A percentile compares a stretch with the other conserved stretches of the same genome.
Evolutionary conservation across 1,284 basidiomycete species (phyloP).

Genomic region (Mycosarcoma maydis): DNA sequence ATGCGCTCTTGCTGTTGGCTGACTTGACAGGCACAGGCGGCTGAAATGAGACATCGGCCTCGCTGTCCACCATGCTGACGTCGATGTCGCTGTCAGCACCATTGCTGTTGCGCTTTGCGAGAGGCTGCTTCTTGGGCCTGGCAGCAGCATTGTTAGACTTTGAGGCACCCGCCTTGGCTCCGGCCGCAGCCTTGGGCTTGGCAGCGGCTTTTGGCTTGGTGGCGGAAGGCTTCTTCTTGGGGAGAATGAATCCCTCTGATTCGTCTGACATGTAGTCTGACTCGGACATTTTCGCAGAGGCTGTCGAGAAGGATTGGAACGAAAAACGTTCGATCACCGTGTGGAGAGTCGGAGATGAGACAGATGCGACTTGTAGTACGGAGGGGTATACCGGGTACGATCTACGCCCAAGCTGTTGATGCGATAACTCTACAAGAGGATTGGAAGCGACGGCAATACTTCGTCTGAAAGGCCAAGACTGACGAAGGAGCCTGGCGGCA

Average conservation of each 20-base stretch:
- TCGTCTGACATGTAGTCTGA: conserved; percentile 37
- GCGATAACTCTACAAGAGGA: neutral
- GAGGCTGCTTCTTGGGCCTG: conserved; percentile 75
- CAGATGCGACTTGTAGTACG: neutral
- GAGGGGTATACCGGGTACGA: conserved; percentile 13
- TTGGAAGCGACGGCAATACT: neutral
- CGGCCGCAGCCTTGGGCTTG: conserved; percentile 29
- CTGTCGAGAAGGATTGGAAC: conserved; percentile 6
- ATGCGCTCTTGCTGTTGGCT: conserved; percentile 76
- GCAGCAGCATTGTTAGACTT: conserved; percentile 69
- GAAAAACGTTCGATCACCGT: neutral
- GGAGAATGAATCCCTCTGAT: conserved; percentile 26
- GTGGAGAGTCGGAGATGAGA: neutral
- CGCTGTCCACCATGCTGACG: conserved; percentile 67
- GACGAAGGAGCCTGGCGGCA: conserved; percentile 28
- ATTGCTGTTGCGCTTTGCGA: conserved; percentile 73
- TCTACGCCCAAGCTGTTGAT: neutral
- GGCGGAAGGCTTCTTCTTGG: conserved; percentile 69
- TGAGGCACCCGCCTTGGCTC: conserved; percentile 68
- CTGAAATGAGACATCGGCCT: conserved; percentile 40
- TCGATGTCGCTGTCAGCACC: conserved; percentile 67
- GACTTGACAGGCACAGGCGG: conserved; percentile 23
- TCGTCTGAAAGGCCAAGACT: conserved; percentile 2
- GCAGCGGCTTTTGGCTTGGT: conserved; percentile 60
- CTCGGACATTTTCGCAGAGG: conserved; percentile 31